Evolutionary conservation across 129 eudicot species (phyloP).

Genomic region (Flaveria robusta): DNA sequence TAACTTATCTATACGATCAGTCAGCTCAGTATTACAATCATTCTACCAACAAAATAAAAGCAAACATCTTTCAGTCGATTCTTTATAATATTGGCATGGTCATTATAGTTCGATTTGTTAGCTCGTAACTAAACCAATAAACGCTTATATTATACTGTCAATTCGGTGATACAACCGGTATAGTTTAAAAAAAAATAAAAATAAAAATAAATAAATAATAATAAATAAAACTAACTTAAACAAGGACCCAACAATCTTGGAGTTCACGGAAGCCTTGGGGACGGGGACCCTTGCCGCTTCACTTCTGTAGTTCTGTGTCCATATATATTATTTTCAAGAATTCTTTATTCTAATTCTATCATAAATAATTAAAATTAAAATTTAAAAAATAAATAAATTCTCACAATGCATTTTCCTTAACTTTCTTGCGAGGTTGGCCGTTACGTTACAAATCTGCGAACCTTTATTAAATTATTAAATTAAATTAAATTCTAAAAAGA

Average conservation of each 20-base stretch:
- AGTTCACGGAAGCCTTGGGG: constrained; percentile 34
- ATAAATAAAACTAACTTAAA: neutral
- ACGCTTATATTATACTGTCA: neutral
- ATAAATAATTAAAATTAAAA: neutral
- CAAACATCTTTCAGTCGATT: neutral
- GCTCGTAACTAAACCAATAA: neutral
- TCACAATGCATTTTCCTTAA: neutral
- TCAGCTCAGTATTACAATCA: too few species aligned
- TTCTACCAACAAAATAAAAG: neutral
- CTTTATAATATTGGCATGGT: neutral
- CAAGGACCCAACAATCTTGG: constrained; percentile 41
- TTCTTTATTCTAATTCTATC: constrained; percentile 12
- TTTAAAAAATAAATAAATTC: neutral
- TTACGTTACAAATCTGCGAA: constrained; percentile 32
- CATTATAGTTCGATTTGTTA: neutral
- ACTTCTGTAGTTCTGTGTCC: constrained; percentile 4
- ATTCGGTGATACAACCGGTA: too few species aligned
- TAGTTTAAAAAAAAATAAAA: too few species aligned
- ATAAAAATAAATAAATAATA: neutral
- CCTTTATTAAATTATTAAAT: constrained; percentile 21
- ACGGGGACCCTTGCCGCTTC: constrained; percentile 22
- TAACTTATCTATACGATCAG: neutral
- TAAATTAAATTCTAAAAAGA: constrained; percentile 8
- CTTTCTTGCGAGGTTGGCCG: constrained; percentile 33
- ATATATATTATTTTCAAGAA: constrained; percentile 15